phyloP scores from a whole-genome alignment of 1,284 basidiomycete genomes.

The Moesziomyces parantarcticus region DNA sequence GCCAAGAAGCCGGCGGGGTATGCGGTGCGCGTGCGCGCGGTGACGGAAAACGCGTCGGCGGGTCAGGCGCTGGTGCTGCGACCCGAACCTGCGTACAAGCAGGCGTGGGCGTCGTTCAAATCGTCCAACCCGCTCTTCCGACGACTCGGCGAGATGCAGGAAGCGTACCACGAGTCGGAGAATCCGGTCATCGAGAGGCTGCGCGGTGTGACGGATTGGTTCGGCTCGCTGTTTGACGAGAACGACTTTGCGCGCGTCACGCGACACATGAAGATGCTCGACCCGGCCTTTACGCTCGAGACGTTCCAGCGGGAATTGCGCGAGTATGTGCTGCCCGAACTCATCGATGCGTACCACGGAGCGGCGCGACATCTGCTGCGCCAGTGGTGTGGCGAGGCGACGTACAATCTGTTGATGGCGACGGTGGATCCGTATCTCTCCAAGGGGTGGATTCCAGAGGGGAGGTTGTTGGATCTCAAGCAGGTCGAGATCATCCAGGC shows the following conservation, averaged over 20 bases:
- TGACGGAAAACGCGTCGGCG: conserved; percentile 48
- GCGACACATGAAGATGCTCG: conserved; percentile 84
- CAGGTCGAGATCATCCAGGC: conserved; percentile 64
- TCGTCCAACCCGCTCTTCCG: conserved; percentile 60
- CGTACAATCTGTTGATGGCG: conserved; percentile 89
- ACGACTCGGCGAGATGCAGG: conserved; percentile 38
- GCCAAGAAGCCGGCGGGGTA: conserved; percentile 53
- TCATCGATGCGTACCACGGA: conserved; percentile 93
- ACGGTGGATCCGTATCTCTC: conserved; percentile 93
- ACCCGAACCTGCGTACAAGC: conserved; percentile 58
- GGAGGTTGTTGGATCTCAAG: conserved; percentile 61
- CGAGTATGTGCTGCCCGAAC: conserved; percentile 97
- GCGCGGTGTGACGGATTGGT: conserved; percentile 83
- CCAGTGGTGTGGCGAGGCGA: conserved; percentile 97
- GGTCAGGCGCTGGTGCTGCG: conserved; percentile 57
- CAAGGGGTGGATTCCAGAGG: conserved; percentile 76
- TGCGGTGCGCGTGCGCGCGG: conserved; percentile 47
- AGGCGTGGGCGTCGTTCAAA: conserved; percentile 55
- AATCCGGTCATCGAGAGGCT: conserved; percentile 85
- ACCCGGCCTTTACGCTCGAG: conserved; percentile 88
- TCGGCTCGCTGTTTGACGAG: conserved; percentile 93
- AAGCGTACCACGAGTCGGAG: conserved; percentile 87
- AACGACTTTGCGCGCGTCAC: conserved; percentile 96
- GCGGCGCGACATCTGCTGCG: conserved; percentile 86
- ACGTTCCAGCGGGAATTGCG: conserved; percentile 87